Evolutionary conservation across 495 filamentous ascomycete genomes (phyloP), one percentile per base, ranked within the genome.

Genomic region (Aspergillus campestris): DNA sequence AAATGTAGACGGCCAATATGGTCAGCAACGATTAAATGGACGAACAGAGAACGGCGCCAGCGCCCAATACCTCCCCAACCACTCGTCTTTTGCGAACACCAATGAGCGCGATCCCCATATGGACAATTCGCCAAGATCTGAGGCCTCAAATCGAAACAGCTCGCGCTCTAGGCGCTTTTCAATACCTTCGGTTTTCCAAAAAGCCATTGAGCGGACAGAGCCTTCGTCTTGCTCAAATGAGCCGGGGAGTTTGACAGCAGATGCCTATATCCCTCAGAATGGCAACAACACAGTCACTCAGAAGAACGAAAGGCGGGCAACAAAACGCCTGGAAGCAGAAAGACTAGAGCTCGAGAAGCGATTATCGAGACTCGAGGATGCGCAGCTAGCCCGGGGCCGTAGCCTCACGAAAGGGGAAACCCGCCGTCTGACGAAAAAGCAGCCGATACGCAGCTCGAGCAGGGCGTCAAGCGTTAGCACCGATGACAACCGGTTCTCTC

Each of bases 401-500:
- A 49, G 48, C 13, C 33, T 48, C 6, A 43, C 50, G 33, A 62
- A 58, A 31, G 53, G 61, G 31, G 51, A 50, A 13, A 48, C 59
- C 30, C 63, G 60, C 13, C 63, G 65, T 33, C 51, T 70, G 15
- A 60, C 57, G n/a, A 70, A 68, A 47, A 70, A 67, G 36, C 61
- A 65, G 31, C 63, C 65, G 0, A 34, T 61, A 6, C 43, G 49
- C 29, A 66, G 49, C 47, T 61, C 61, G 11, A 61, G 51, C 10
- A 58, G 66, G 39, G 56, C 55, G 10, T 65, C 65, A n/a, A 68
- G 66, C 42, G 55, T 53, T 13, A 58, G 53, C 40, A 50, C 50
- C 13, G 59, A 59, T 8, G 52, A 59, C 44, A 48, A 54, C 28
- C 51, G 52, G n/a, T 59, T 61, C 6, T 57, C 62, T 5, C 51